Evolutionary conservation across 441 rosid genomes (phyloP).

Genomic region (Populus hybrid): DNA sequence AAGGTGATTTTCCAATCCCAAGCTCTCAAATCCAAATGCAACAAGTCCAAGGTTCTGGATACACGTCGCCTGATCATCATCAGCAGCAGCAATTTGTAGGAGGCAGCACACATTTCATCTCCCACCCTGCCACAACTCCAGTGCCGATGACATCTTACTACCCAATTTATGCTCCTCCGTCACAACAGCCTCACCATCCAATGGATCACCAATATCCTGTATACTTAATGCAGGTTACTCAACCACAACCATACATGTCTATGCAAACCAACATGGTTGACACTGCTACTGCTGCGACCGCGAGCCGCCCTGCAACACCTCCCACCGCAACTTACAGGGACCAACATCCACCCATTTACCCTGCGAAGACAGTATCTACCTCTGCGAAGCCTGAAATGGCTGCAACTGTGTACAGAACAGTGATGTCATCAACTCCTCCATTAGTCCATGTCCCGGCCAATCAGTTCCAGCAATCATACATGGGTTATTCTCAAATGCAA

Average conservation of each 20-base stretch:
- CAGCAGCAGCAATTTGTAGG: constrained; percentile 52
- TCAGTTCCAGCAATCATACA: constrained; percentile 62
- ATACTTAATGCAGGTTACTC: constrained; percentile 55
- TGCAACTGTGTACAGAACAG: constrained; percentile 43
- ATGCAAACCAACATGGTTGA: constrained; percentile 50
- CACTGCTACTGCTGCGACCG: constrained; percentile 31
- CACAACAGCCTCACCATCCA: constrained; percentile 50
- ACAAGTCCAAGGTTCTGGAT: constrained; percentile 41
- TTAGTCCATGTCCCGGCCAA: constrained; percentile 46
- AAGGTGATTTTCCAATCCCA: constrained; percentile 34
- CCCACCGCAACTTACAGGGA: constrained; percentile 35
- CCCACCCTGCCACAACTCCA: constrained; percentile 36
- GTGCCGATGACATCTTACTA: constrained; percentile 63
- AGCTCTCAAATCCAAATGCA: constrained; percentile 36
- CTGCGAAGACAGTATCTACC: constrained; percentile 42
- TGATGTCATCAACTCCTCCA: constrained; percentile 40
- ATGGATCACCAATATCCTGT: constrained; percentile 73
- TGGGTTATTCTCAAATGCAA: constrained; percentile 64
- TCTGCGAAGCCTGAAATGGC: constrained; percentile 37
- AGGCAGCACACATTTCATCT: constrained; percentile 48
- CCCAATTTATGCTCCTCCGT: constrained; percentile 48
- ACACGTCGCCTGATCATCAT: constrained; percentile 49
- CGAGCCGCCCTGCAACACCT: constrained; percentile 41
- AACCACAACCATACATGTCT: constrained; percentile 51
- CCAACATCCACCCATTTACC: constrained; percentile 45